Evolutionary conservation across 2,329 filamentous ascomycete species (phyloP), one percentile per base, ranked within the genome.

Genomic region (Penicillium decumbens): DNA sequence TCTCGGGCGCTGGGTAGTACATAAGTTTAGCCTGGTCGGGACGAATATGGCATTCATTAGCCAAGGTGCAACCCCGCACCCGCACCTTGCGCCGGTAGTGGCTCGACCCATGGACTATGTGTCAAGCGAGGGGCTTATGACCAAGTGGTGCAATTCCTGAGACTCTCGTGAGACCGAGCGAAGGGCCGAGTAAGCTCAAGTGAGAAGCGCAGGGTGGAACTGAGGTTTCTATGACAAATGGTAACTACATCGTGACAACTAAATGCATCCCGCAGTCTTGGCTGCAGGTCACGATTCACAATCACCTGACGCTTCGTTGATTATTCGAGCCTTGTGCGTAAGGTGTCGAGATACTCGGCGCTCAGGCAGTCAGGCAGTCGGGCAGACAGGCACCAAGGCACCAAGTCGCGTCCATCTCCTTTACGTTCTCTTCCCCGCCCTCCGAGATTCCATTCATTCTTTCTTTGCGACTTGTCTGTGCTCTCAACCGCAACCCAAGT

Each of bases 181-280:
- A 47, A 51, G 33, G 3, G 8, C 9, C 18, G 8, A 37, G 50
- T 45, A 33, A 45, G 43, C 23, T 49, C 40, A 41, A 45, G 9
- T 37, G 43, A 40, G 30, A 35, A 41, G 24, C 41, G 45, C 45
- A 23, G 30, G 33, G 20, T 12, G 20, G 23, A 38, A 46, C 24
- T 28, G 51, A 33, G 38, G 45, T 55, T 55, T 57, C 46, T 55
- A 57, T 57, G 55, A 57, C 55, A 57, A 43, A 57, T 41, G 6
- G 35, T 18, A 45, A 50, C 43, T 44, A 25, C 30, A 37, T 41
- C 38, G 38, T 33, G 25, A 23, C 29, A 41, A 44, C 41, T 40
- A 41, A 35, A 27, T 5, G 38, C n/a, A 4, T 12, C 23, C 23
- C 38, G 3, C 23, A 12, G 4, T 15, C 38, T 40, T 40, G 38